Conservation (phyloP, 192 early-diverging fungal species). For the Coemansia reversa region DNA sequence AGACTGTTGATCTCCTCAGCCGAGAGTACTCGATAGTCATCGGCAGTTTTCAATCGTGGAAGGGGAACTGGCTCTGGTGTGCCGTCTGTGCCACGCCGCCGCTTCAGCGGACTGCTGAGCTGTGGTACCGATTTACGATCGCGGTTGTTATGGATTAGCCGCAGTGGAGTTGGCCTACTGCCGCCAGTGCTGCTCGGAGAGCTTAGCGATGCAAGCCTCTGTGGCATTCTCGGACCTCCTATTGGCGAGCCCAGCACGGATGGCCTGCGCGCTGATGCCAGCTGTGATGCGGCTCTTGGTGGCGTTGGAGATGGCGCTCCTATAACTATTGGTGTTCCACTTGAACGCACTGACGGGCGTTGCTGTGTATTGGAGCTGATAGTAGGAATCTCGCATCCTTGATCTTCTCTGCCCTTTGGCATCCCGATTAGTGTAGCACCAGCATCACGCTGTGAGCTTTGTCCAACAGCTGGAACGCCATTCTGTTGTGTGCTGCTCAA, state of each 20-base stretch:
- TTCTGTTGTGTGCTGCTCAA: conserved; percentile 6
- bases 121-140: not conserved
- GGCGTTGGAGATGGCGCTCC: not conserved
- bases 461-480: conserved; percentile 16
- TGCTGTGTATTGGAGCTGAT: not conserved
- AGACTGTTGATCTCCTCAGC: conserved; percentile 35
- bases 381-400: not conserved
- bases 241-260: conserved; percentile 3
- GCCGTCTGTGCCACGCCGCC: conserved; percentile 17
- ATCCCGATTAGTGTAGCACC: conserved; percentile 4
- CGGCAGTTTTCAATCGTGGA: conserved; percentile 27
- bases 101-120: conserved; percentile 17
- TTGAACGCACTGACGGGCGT: not conserved
- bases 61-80: conserved; percentile 25
- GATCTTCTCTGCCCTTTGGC: not conserved
- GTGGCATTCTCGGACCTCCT: conserved; percentile 2
- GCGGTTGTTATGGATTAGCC: not conserved
- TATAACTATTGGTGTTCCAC: conserved; percentile 20
- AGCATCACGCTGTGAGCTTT: not conserved
- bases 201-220: conserved; percentile 34
- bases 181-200: conserved; percentile 8
- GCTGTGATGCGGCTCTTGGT: not conserved
- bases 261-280: not conserved
- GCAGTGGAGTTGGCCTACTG: conserved; percentile 1
- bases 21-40: conserved; percentile 30